Percentiles rank a stretch among this genome's conserved stretches.
phyloP scores from a whole-genome alignment of 2,329 filamentous ascomycete species.

The Tolypocladium pustulatum region DNA sequence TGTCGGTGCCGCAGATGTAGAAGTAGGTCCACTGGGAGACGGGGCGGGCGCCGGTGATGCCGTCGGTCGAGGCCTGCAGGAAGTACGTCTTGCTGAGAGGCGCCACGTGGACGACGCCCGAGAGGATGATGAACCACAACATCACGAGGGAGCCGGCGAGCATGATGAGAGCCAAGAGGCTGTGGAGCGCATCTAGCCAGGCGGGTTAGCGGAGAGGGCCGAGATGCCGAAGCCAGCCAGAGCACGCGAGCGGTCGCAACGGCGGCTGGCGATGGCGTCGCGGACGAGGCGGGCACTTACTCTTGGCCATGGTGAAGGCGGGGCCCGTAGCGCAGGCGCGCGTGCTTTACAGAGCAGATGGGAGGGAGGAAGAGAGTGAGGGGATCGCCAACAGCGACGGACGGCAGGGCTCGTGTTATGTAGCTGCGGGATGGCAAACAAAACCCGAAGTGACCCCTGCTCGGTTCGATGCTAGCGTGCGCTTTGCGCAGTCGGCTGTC shows the following conservation, averaged over 20 bases:
- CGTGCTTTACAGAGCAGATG: not conserved
- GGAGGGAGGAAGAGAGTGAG: not conserved
- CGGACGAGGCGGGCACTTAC: not conserved
- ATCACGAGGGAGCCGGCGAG: constrained; percentile 40
- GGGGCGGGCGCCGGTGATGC: constrained; percentile 57
- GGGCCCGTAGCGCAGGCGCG: not conserved
- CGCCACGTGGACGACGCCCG: constrained; percentile 35
- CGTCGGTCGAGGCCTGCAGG: constrained; percentile 65
- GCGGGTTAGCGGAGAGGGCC: not conserved
- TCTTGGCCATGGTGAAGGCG: not conserved
- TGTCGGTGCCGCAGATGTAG: constrained; percentile 60
- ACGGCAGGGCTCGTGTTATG: not conserved
- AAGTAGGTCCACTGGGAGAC: constrained; percentile 85
- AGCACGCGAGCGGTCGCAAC: not conserved
- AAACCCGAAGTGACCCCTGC: not conserved
- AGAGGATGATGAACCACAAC: constrained; percentile 49
- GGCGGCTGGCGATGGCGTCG: not conserved
- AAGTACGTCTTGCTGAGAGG: constrained; percentile 73
- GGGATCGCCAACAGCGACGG: not conserved
- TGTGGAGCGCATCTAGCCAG: constrained; percentile 26
- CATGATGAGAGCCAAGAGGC: constrained; percentile 34
- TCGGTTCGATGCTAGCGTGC: not conserved
- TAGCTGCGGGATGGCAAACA: not conserved
- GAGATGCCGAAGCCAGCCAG: not conserved
- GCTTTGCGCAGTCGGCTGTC: not conserved